Evolutionary conservation across 257 asterid species (phyloP), one percentile per base, ranked within the genome.

Genomic region (Cynanchum wilfordii): DNA sequence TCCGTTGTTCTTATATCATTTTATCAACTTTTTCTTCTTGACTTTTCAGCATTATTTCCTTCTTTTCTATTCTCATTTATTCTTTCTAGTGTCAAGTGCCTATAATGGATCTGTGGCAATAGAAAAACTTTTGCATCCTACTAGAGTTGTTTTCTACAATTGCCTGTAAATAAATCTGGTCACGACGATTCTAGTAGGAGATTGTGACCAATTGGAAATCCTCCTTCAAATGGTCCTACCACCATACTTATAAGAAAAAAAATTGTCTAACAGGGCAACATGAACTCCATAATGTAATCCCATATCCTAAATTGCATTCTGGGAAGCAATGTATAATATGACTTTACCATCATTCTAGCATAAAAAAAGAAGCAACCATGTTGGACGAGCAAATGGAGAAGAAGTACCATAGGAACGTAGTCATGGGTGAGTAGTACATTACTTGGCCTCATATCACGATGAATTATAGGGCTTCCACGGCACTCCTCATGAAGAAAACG

Each of bases 401-500:
- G 4, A 30, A 36, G 77, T 81, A 88, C 93, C 95, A 90, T 86
- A 22, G 96, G 93, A 76, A 88, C 97, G 84, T 78, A 88, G 77
- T 90, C 91, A 59, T 89, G 92, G 50, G 97, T 90, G 52, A 90
- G 84, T 77, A 90, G 80, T 78, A 90, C 81, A 76, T 90, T 90
- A 82, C 91, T 87, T 24, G 97, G 97, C 78, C 97, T 82, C 84
- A 83, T 78, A 77, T 90, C 97, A 40, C 97, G 85, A 59, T 90
- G 93, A 76, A 90, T 82, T 38, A 90, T 88, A 62, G 97, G 97
- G 86, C 95, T 86, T 79, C 95, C 97, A 36, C 97, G 89, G 67
- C 97, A 90, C 71, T 90, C 97, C 75, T 90, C 97, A 76, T 90
- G 97, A 29, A 90, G 84, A 81, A 87, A 90, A 8, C 90, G 90